phyloP scores from a whole-genome alignment of 495 filamentous ascomycete species.

The Pseudoneurospora amorphoporcata region DNA sequence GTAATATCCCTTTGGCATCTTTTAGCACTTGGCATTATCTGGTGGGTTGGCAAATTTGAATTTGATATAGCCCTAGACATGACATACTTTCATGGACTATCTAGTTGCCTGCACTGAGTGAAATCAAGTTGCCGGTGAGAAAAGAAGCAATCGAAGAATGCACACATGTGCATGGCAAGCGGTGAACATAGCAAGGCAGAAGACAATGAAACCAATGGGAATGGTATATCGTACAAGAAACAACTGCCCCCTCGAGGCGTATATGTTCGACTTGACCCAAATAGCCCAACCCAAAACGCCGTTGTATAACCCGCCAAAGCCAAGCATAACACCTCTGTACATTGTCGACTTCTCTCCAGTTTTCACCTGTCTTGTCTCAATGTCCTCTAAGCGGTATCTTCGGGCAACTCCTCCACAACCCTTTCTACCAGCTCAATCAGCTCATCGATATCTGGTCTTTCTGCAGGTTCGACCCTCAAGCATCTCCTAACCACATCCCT shows the following conservation, averaged over 20 bases:
- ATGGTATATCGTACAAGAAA: slow-evolving; percentile 1
- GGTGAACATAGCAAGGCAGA: background rate
- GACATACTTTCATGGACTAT: background rate
- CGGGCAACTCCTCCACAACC: slow-evolving; percentile 63
- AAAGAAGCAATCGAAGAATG: no score
- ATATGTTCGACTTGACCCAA: background rate
- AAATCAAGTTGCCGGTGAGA: background rate
- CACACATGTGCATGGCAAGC: background rate
- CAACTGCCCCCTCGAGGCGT: background rate
- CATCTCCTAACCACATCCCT: slow-evolving; percentile 81
- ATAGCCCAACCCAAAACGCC: background rate
- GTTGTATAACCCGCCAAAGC: background rate
- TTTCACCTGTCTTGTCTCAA: background rate
- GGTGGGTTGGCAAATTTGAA: background rate
- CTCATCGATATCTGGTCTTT: slow-evolving; percentile 85
- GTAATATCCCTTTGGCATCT: background rate
- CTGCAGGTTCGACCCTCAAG: slow-evolving; percentile 81
- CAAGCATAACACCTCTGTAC: background rate
- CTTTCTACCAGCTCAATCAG: slow-evolving; percentile 70
- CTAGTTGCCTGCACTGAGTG: background rate
- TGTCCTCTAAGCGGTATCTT: slow-evolving; percentile 38
- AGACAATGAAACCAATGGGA: background rate
- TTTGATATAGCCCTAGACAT: background rate
- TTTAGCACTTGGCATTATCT: background rate
- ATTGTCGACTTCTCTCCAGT: background rate